Conservation (phyloP, 768 basidiomycete species). For the Hydnomerulius pinastri region DNA sequence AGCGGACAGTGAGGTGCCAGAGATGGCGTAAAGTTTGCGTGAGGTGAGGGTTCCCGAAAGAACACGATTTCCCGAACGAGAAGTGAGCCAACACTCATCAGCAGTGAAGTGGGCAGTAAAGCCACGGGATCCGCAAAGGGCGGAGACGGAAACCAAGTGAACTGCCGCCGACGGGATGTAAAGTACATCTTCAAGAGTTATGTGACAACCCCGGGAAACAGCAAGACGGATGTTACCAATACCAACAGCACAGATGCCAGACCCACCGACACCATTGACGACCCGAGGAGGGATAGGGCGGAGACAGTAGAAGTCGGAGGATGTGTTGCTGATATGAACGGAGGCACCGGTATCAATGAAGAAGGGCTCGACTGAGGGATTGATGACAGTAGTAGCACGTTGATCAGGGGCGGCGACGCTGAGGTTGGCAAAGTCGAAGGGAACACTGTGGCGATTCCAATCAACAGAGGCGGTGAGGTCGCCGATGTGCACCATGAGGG, state of each 20-base stretch:
- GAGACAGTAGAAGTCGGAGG: slow-evolving; percentile 26
- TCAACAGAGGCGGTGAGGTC: no score
- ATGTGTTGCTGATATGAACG: slow-evolving; percentile 24
- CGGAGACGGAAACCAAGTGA: slow-evolving; percentile 22
- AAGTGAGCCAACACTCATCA: slow-evolving; percentile 3
- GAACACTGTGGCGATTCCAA: no score
- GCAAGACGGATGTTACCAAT: slow-evolving; percentile 26
- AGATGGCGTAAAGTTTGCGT: background rate
- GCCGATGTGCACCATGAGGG: background rate
- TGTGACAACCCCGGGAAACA: slow-evolving; percentile 9
- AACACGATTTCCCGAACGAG: background rate
- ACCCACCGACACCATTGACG: slow-evolving; percentile 31
- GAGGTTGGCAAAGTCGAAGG: background rate
- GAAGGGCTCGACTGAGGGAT: slow-evolving; percentile 8
- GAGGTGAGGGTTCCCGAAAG: slow-evolving; percentile 1
- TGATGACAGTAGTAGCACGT: background rate
- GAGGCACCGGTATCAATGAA: slow-evolving; percentile 31
- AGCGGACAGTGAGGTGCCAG: background rate
- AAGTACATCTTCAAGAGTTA: slow-evolving; percentile 13
- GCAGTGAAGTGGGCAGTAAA: slow-evolving; percentile 19
- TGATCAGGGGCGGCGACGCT: background rate
- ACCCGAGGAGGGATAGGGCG: slow-evolving; percentile 19
- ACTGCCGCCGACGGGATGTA: slow-evolving; percentile 18
- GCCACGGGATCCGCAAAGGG: slow-evolving; percentile 9
- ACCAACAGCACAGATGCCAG: slow-evolving; percentile 23